These are phyloP conservation scores for Panicum virgatum DNA, from an alignment of 202 grass and related monocot genomes.

Conservation along the genomic window DNA sequence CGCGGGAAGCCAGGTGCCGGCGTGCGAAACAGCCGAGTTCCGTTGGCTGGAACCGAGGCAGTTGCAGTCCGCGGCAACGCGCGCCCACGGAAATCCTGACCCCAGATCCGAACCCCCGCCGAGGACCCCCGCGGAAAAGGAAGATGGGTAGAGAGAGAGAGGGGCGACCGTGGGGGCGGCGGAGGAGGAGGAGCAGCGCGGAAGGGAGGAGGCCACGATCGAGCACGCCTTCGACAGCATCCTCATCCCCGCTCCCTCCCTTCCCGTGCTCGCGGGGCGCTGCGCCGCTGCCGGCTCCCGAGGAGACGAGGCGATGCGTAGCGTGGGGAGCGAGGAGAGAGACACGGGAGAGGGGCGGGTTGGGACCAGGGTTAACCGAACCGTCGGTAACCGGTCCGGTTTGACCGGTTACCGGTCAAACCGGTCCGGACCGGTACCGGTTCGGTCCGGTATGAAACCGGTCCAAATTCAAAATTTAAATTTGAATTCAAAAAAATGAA, in stretches of 20 bases:
- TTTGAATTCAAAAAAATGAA: no score
- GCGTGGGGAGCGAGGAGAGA: constrained; percentile 9
- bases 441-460: no score
- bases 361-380: no score
- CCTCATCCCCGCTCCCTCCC: constrained; percentile 44
- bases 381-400: no score
- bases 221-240: constrained; percentile 70
- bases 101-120: constrained; percentile 35
- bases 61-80: neutral
- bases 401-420: no score
- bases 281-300: constrained; percentile 19
- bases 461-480: no score
- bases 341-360: neutral
- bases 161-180: constrained; percentile 38
- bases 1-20: constrained; percentile 10
- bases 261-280: constrained; percentile 1
- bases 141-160: neutral
- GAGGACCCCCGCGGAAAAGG: neutral
- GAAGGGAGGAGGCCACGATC: constrained; percentile 64
- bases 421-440: no score
- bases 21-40: neutral
- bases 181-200: constrained; percentile 62
- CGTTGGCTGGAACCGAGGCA: constrained; percentile 20
- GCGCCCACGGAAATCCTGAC: neutral
- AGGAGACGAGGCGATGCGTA: neutral